Evolutionary conservation across 768 basidiomycete species (phyloP).

Genomic region (Cystofilobasidium ferigula): DNA sequence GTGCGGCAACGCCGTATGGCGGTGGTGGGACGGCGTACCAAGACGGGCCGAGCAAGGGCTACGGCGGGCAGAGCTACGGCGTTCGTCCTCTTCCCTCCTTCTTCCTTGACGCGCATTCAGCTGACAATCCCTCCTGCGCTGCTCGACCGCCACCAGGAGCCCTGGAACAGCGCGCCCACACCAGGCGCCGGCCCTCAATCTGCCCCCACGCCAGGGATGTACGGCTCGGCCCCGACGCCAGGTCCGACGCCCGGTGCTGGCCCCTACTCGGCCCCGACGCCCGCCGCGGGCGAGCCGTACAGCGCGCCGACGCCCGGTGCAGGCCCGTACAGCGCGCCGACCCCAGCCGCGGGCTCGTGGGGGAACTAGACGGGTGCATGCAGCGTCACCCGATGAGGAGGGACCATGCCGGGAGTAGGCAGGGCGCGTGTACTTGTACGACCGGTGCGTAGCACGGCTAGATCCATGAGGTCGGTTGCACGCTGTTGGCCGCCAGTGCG

Average conservation of each 20-base stretch:
- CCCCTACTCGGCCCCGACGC: conserved; percentile 30
- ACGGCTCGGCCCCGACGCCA: conserved; percentile 38
- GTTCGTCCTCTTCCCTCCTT: conserved; percentile 24
- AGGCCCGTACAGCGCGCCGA: background rate
- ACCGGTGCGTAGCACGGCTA: too few species aligned
- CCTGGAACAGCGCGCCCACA: conserved; percentile 45
- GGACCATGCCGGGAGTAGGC: background rate
- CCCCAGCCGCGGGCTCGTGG: background rate
- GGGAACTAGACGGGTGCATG: background rate
- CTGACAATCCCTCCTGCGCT: conserved; percentile 26
- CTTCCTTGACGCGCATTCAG: conserved; percentile 28
- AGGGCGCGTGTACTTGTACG: background rate
- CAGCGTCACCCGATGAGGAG: too few species aligned
- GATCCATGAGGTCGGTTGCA: too few species aligned
- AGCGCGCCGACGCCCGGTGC: background rate
- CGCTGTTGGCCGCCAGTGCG: too few species aligned
- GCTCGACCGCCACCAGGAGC: conserved; percentile 30
- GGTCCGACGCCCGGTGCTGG: conserved; percentile 24
- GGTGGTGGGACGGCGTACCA: conserved; percentile 22
- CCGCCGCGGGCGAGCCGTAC: conserved; percentile 24
- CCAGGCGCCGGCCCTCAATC: conserved; percentile 38
- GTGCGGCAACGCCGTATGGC: conserved; percentile 18
- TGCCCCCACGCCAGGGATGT: conserved; percentile 41
- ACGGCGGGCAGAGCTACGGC: background rate
- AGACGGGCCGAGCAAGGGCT: background rate